Percentiles rank a stretch among this genome's conserved stretches.
Conservation (phyloP, 805 yeast species). For the Maudiozyma pseudohumilis region DNA sequence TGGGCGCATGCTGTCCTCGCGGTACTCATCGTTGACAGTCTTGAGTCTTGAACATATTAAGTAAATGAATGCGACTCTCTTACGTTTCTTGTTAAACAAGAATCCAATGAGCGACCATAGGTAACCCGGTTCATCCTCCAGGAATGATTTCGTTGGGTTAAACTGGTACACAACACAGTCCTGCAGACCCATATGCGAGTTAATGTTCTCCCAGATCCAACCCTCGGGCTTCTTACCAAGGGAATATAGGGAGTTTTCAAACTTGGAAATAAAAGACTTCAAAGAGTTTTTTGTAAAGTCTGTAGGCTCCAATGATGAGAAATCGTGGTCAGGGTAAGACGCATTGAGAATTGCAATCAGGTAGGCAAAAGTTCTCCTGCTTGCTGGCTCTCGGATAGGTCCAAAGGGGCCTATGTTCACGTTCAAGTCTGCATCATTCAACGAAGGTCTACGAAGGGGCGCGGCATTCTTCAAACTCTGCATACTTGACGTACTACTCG, state of each 20-base stretch:
- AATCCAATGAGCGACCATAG: slow-evolving; percentile 69
- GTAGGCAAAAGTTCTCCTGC: slow-evolving; percentile 83
- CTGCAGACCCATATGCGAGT: slow-evolving; percentile 59
- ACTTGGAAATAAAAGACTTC: slow-evolving; percentile 47
- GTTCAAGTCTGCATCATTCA: slow-evolving; percentile 18
- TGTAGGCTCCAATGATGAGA: slow-evolving; percentile 72
- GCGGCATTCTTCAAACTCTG: slow-evolving; percentile 7
- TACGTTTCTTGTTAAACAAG: slow-evolving; percentile 80
- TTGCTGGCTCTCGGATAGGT: slow-evolving; percentile 74
- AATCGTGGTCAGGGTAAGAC: slow-evolving; percentile 93
- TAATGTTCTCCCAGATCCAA: slow-evolving; percentile 84
- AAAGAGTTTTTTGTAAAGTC: slow-evolving; percentile 48
- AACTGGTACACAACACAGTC: slow-evolving; percentile 56
- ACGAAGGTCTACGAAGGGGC: slow-evolving; percentile 21
- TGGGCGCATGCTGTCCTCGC: slow-evolving; percentile 9
- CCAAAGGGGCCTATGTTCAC: slow-evolving; percentile 68
- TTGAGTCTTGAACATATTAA: slow-evolving; percentile 45
- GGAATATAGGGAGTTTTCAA: slow-evolving; percentile 69
- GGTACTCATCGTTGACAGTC: slow-evolving; percentile 29
- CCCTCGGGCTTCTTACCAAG: slow-evolving; percentile 48
- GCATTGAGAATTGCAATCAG: slow-evolving; percentile 84
- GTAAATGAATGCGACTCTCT: slow-evolving; percentile 81
- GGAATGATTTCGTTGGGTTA: slow-evolving; percentile 32
- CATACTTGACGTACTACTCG: slow-evolving; percentile 22
- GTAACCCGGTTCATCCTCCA: slow-evolving; percentile 32